phyloP scores from a whole-genome alignment of 805 yeast genomes.

The Monosporozyma yasuniensis region DNA sequence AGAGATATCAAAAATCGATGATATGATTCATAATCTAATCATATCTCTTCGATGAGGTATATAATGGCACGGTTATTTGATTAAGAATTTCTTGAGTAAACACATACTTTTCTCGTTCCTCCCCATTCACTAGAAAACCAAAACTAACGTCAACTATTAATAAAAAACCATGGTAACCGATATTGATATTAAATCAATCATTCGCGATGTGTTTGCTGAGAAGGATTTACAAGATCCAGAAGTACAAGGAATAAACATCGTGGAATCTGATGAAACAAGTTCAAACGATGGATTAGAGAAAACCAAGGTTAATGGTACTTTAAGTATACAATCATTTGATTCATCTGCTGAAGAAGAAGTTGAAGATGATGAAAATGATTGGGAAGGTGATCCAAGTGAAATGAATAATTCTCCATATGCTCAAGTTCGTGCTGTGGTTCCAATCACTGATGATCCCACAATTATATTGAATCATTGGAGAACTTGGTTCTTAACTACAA shows the following conservation, averaged over 20 bases:
- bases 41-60: too few relatives aligned
- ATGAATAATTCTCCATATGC: slow-evolving; percentile 34
- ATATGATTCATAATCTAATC: too few relatives aligned
- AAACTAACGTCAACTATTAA: not conserved
- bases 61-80: too few relatives aligned
- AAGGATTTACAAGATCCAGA: not conserved
- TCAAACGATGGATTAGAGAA: not conserved
- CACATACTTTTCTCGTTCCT: too few relatives aligned
- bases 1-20: too few relatives aligned
- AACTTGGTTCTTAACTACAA: slow-evolving; percentile 44
- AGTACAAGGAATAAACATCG: not conserved
- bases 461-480: slow-evolving; percentile 45
- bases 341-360: slow-evolving; percentile 1
- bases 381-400: slow-evolving; percentile 21
- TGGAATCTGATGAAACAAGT: not conserved
- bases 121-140: not conserved
- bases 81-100: too few relatives aligned
- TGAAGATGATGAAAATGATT: slow-evolving; percentile 9
- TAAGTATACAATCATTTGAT: not conserved
- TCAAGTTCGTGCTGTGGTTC: slow-evolving; percentile 51
- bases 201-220: not conserved
- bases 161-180: not conserved
- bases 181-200: not conserved
- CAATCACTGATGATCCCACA: slow-evolving; percentile 42
- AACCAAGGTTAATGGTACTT: not conserved